A percentile compares a stretch with the other conserved stretches of the same genome.
Evolutionary conservation across 2,329 filamentous ascomycete genomes (phyloP).

Genomic region (Tympanopsis confertula): DNA sequence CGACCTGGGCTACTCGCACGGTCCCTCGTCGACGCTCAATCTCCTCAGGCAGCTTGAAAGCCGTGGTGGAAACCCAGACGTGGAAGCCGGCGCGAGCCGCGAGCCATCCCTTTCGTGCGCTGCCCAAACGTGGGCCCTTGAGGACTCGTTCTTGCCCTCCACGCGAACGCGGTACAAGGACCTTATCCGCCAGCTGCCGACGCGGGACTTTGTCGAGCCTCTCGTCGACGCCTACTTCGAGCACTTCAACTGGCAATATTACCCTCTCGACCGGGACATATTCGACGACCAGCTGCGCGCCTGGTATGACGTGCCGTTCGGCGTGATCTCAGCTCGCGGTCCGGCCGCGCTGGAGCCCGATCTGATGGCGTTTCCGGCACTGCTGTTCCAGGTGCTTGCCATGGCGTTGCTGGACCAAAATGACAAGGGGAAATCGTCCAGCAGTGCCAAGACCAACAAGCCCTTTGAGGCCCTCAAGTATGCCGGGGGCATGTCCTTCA

Average conservation of each 20-base stretch:
- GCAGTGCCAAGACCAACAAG: conserved; percentile 10
- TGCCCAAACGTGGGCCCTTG: conserved; percentile 13
- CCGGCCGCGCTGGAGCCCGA: conserved; percentile 36
- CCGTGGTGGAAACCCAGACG: conserved; percentile 17
- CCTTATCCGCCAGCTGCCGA: conserved; percentile 43
- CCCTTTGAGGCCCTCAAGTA: conserved; percentile 46
- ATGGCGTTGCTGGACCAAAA: conserved; percentile 40
- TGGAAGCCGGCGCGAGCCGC: neutral
- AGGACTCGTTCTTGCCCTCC: conserved; percentile 23
- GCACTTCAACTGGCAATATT: conserved; percentile 50
- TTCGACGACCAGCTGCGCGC: conserved; percentile 37
- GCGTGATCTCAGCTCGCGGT: conserved; percentile 32
- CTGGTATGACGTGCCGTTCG: conserved; percentile 43
- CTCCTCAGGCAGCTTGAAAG: conserved; percentile 43
- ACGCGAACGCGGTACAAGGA: conserved; percentile 45
- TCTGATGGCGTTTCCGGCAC: conserved; percentile 42
- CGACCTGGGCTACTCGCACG: conserved; percentile 40
- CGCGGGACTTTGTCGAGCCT: conserved; percentile 38
- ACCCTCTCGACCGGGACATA: conserved; percentile 37
- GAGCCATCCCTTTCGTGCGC: conserved; percentile 14
- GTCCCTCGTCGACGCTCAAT: conserved; percentile 37
- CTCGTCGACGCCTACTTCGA: conserved; percentile 41
- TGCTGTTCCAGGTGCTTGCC: conserved; percentile 47
- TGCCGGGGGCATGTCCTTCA: conserved; percentile 44
- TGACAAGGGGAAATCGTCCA: conserved; percentile 28